Evolutionary conservation across 495 filamentous ascomycete genomes (phyloP).

Genomic region (Neurospora sp.): DNA sequence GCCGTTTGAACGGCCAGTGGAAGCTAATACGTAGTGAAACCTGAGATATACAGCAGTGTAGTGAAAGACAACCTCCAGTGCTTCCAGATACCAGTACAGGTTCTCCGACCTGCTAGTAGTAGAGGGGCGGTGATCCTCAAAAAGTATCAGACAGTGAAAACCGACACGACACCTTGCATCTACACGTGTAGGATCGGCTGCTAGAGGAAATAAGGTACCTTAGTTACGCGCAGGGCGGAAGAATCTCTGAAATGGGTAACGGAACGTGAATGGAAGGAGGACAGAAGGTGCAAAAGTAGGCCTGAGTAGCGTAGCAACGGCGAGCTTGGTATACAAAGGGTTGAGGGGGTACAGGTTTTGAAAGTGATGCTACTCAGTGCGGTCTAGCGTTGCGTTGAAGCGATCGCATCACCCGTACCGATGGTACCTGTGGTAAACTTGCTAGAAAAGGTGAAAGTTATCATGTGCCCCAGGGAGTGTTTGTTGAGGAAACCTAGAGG

Average conservation of each 20-base stretch:
- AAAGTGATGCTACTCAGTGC: neutral
- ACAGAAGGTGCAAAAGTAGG: conserved; percentile 3
- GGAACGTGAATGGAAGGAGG: conserved; percentile 6
- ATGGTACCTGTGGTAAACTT: neutral
- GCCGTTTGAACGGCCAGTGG: conserved; percentile 2
- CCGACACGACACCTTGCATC: neutral
- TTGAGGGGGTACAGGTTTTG: conserved; percentile 10
- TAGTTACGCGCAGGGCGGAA: conserved; percentile 4
- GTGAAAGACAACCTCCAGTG: neutral
- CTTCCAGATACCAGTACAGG: neutral
- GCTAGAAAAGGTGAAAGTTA: neutral
- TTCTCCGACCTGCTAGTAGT: neutral
- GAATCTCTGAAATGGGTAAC: neutral
- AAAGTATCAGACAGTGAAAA: neutral
- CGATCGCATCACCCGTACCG: conserved; percentile 3
- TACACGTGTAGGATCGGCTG: neutral
- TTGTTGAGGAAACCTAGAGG: neutral
- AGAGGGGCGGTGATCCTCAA: neutral
- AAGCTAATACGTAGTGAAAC: neutral
- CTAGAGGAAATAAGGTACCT: neutral
- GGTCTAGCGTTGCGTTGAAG: conserved; percentile 9
- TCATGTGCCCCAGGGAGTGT: neutral
- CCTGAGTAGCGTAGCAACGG: conserved; percentile 11
- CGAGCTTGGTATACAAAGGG: conserved; percentile 9
- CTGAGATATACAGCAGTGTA: neutral